Base-by-base conservation (phyloP, 208 protist genomes). In the Naegleria lovaniensis region DNA sequence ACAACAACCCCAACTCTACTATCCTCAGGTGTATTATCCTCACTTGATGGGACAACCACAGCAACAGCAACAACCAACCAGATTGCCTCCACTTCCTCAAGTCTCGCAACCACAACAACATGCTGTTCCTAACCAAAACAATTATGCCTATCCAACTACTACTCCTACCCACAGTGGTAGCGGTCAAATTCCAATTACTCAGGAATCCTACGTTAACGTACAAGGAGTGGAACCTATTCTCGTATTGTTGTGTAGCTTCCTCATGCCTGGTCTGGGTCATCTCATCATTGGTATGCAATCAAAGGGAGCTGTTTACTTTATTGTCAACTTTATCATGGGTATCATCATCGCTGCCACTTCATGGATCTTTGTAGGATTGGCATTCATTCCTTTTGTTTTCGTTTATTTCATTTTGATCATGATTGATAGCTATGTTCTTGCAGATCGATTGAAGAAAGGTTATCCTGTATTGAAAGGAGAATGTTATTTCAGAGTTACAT, bases 391-490 rank as follows among this genome's bases (percentile, higher is more conserved):
- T 15, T 13, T 79, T 1, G 29, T 9, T 2, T 33, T 79, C 0
- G 36, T 79, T 79, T 79, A 79, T 33, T 1, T 36, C n/a, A 36
- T 79, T 29, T 9, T 36, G 6, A 33, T 79, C n/a, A 79, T 79
- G 16, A 79, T 79, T 79, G 67, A 79, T 79, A n/a, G 67, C 7
- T 79, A 79, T 79, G 29, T 36, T 36, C 5, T 79, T 36, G 29
- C 29, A 36, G 67, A 79, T 36, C 16, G 67, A 36, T 36, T 79
- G 7, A 25, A n/a, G 7, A 79, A 79, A 9, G 67, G 67, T 36
- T 79, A 79, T 79, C 67, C 67, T 36, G 67, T 79, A 15, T 79
- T 79, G 67, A 79, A 79, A 33, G 67, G 67, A 36, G 67, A 79
- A 79, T 79, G 67, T 79, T 79, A 79, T 79, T 79, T 7, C 16